Conservation (phyloP, 1,284 basidiomycete species). For the Fomitopsis palustris region DNA sequence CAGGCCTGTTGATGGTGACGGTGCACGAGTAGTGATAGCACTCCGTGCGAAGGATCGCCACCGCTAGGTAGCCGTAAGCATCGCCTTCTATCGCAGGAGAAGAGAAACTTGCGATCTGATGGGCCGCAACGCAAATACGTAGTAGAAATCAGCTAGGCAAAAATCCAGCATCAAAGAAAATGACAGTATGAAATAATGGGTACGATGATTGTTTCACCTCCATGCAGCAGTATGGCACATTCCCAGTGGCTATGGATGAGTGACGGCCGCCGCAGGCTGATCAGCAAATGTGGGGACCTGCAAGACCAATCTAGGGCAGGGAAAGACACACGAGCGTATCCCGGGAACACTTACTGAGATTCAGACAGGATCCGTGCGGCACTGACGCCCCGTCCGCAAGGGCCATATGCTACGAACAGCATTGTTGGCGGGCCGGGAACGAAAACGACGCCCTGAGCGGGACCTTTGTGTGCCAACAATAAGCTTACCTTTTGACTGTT, state of each 20-base stretch:
- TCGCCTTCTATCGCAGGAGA: neutral
- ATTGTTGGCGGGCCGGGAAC: neutral
- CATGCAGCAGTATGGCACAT: no score
- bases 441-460: neutral
- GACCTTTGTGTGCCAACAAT: no score
- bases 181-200: no score
- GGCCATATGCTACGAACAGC: neutral
- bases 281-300: neutral
- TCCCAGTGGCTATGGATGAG: neutral
- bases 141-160: neutral
- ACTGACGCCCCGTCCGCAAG: neutral
- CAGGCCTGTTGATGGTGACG: neutral
- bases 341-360: neutral
- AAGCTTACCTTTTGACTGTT: no score
- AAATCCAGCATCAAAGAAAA: no score
- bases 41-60: neutral
- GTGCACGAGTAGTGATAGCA: neutral
- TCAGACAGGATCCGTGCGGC: neutral
- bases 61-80: neutral
- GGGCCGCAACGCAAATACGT: neutral
- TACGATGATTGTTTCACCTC: no score
- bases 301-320: neutral
- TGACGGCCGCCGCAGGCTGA: neutral
- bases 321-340: neutral
- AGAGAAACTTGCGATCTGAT: neutral